A percentile compares a stretch with the other conserved stretches of the same genome.
Evolutionary conservation across 73 alveolate genomes (phyloP).

Genomic region (Paraurostyla sp.): DNA sequence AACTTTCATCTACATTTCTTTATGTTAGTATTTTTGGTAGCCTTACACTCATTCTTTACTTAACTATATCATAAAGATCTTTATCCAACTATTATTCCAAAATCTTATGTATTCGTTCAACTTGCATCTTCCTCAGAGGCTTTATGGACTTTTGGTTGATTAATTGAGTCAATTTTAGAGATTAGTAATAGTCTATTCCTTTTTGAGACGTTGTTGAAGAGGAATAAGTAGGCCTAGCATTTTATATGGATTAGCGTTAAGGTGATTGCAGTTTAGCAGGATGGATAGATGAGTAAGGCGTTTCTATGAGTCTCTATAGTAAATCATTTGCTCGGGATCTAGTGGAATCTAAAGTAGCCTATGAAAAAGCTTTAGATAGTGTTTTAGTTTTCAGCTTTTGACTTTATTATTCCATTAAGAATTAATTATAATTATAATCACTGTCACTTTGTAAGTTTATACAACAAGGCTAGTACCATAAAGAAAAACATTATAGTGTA

Average conservation of each 20-base stretch:
- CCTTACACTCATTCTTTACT: neutral
- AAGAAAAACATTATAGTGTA: conserved; percentile 35
- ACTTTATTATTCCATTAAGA: neutral
- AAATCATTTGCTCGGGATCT: no score
- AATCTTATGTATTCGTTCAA: conserved; percentile 18
- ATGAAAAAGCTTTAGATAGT: neutral
- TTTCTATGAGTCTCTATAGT: neutral
- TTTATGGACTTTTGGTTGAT: neutral
- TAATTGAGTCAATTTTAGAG: neutral
- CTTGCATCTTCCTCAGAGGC: neutral
- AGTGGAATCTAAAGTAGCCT: no score
- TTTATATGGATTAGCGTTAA: no score
- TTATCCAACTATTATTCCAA: conserved; percentile 4
- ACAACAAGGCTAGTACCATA: conserved; percentile 50
- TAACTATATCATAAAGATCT: conserved; percentile 17
- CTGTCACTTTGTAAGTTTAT: conserved; percentile 44
- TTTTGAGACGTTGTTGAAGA: conserved; percentile 6
- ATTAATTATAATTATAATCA: neutral
- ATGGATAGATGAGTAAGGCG: conserved; percentile 1
- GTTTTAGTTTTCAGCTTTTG: conserved; percentile 14
- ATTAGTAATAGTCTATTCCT: conserved; percentile 36
- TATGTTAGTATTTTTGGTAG: conserved; percentile 1
- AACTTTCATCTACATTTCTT: conserved; percentile 35
- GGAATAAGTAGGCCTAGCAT: no score
- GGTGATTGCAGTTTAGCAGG: conserved; percentile 15